Evolutionary conservation across 371 early-diverging fungal species (phyloP), one percentile per base, ranked within the genome.

Genomic region (Capniomyces stellatus): DNA sequence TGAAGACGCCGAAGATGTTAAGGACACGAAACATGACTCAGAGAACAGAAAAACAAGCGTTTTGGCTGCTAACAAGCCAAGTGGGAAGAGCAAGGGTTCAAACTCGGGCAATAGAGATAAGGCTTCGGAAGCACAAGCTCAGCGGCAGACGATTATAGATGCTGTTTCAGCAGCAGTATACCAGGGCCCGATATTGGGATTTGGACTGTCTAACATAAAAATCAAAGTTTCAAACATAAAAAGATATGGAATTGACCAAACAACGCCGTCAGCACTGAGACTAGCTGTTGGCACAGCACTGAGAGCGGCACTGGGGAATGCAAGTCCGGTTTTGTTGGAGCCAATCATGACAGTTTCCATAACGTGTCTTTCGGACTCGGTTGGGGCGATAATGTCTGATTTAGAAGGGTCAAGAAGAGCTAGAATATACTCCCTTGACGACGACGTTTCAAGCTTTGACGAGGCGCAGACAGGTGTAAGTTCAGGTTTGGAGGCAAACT

Each of bases 301-400:
- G 6, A 69, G 62, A 21, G 70, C 75, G 28, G 84, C 83, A 3
- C 58, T 86, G 42, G 61, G 66, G 3, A 62, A 64, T 28, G 74
- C 76, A n/a, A 40, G 46, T 4, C 75, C 81, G 8, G 72, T 70
- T 27, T 58, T 94, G 43, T 64, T 91, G 2, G 91, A 95, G 58
- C 96, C 96, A 10, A 74, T 91, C 58, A 92, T 93, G 83, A 73
- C 78, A 41, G 79, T 90, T 0, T 59, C 65, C 12, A 75, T 93
- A 3, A 68, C 73, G 31, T 80, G 87, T 10, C 78, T 83, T 1
- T 83, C 78, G 49, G 64, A 73, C 27, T 70, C 81, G 59, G 75
- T 92, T 12, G 96, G 96, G 2, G 61, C 66, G 1, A 83, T 92
- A 6, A 72, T 89, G 1, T 73, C 81, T 42, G 91, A 93, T 58